These are phyloP conservation scores for Xerocomus amazonicus DNA, from an alignment of 1,284 basidiomycete genomes.

Conservation along the genomic window DNA sequence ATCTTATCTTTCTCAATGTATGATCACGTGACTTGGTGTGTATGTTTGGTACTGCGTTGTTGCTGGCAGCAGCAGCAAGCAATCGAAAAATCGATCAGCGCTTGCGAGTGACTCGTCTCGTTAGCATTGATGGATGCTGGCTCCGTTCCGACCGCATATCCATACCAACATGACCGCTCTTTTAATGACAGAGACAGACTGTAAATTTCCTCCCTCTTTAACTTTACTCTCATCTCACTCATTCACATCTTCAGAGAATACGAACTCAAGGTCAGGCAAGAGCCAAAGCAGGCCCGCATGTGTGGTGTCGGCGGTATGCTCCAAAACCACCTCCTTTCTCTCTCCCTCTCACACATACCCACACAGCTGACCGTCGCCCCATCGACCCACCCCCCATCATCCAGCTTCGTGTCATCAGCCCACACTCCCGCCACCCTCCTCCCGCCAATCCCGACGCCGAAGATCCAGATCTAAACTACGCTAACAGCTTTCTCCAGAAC, in stretches of 20 bases:
- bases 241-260: constrained; percentile 57
- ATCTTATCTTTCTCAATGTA: too few species aligned
- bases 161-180: constrained; percentile 31
- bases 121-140: constrained; percentile 21
- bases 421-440: constrained; percentile 40
- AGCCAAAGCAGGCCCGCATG: constrained; percentile 90
- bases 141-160: constrained; percentile 24
- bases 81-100: constrained; percentile 18
- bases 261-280: constrained; percentile 79
- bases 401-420: constrained; percentile 86
- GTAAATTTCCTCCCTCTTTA: constrained; percentile 20
- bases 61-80: background rate
- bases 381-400: constrained; percentile 97
- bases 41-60: background rate
- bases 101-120: constrained; percentile 1
- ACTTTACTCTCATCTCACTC: background rate
- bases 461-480: constrained; percentile 35
- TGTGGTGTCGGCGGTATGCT: constrained; percentile 86
- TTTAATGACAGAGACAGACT: constrained; percentile 30
- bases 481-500: constrained; percentile 70
- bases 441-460: constrained; percentile 27
- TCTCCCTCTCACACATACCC: background rate
- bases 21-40: background rate
- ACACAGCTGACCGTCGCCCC: constrained; percentile 81
- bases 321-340: constrained; percentile 18